Evolutionary conservation across 352 stramenopile species (phyloP).

Genomic region (Pythium folliculosum): DNA sequence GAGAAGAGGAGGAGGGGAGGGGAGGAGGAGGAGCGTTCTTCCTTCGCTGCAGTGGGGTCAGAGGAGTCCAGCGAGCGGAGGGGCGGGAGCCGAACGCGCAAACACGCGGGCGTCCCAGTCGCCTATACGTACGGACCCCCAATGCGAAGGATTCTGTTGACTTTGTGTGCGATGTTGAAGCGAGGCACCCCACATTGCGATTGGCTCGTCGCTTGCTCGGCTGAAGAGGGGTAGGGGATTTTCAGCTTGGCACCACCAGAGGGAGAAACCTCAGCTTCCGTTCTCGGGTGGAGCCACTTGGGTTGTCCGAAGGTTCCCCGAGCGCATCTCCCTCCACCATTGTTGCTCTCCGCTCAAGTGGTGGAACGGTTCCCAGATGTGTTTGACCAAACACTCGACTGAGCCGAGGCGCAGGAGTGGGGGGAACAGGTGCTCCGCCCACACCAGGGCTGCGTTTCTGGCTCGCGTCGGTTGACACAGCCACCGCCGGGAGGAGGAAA

Average conservation of each 20-base stretch:
- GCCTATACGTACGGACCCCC: no score
- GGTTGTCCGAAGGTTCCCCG: constrained; percentile 17
- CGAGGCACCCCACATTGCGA: background rate
- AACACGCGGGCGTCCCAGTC: background rate
- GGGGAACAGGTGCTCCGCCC: no score
- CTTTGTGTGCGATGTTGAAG: background rate
- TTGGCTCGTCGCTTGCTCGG: constrained; percentile 16
- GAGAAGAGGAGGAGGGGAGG: background rate
- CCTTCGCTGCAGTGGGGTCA: background rate
- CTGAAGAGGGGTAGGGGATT: constrained; percentile 20
- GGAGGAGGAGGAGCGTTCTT: background rate
- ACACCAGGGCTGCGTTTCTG: background rate
- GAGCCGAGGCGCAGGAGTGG: background rate
- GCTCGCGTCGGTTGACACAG: constrained; percentile 8
- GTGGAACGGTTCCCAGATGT: constrained; percentile 7
- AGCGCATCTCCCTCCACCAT: constrained; percentile 1
- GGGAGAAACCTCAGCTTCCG: constrained; percentile 22
- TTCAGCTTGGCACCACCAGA: background rate
- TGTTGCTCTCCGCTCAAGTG: background rate
- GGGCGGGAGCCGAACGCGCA: background rate
- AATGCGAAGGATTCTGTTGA: constrained; percentile 1
- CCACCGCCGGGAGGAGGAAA: background rate
- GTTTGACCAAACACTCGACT: constrained; percentile 26
- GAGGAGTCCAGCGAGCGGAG: background rate
- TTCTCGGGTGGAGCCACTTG: constrained; percentile 10